Conservation (phyloP, 2,329 filamentous ascomycete genomes). For the Stemphylium beticola region DNA sequence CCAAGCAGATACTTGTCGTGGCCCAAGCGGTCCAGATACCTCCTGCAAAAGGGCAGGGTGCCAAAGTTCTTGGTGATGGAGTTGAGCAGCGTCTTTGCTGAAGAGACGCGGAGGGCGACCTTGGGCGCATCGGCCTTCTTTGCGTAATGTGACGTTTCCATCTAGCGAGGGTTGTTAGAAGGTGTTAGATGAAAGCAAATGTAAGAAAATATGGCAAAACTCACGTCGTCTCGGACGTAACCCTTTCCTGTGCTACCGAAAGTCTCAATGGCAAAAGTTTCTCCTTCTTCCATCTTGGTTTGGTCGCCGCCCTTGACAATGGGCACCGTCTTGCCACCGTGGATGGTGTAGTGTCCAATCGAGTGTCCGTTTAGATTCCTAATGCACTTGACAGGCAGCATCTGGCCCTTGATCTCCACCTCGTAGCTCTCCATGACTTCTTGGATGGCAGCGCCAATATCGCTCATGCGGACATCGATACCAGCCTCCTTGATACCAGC, state of each 20-base stretch:
- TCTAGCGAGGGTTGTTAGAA: constrained; percentile 46
- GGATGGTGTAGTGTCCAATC: constrained; percentile 87
- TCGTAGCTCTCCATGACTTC: constrained; percentile 95
- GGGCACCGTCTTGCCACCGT: constrained; percentile 90
- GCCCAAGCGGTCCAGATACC: constrained; percentile 90
- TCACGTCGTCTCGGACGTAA: constrained; percentile 81
- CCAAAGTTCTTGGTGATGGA: constrained; percentile 97
- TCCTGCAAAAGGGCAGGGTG: constrained; percentile 86
- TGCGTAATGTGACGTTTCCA: constrained; percentile 89
- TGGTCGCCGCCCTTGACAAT: constrained; percentile 88
- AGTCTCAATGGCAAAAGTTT: constrained; percentile 94
- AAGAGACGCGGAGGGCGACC: constrained; percentile 76
- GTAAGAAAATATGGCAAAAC: background rate
- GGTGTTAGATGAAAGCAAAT: background rate
- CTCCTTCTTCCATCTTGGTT: constrained; percentile 97
- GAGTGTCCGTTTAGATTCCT: constrained; percentile 89
- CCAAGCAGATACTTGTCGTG: constrained; percentile 94
- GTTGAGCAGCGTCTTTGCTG: constrained; percentile 82
- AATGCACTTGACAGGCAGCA: constrained; percentile 81
- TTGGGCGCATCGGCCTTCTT: constrained; percentile 74
- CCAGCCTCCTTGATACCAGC: constrained; percentile 85
- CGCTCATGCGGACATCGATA: constrained; percentile 87
- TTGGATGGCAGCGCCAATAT: constrained; percentile 83
- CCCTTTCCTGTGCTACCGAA: constrained; percentile 94
- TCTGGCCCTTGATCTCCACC: constrained; percentile 79